These are phyloP conservation scores for Geum urbanum DNA, from an alignment of 306 rosid species.

Conservation along the genomic window DNA sequence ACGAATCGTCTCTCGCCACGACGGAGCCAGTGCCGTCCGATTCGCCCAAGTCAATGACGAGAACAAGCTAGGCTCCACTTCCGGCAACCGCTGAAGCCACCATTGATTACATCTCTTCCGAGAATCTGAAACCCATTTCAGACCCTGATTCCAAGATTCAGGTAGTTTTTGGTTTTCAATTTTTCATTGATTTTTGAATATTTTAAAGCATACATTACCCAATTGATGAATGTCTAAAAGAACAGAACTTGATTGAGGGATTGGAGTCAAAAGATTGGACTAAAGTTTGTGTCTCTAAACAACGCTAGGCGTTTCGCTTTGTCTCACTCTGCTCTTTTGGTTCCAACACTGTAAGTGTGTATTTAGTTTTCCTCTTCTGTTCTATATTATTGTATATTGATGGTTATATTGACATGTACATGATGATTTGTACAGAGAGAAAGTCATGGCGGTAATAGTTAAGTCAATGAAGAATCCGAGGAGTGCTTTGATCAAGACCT, in stretches of 20 bases:
- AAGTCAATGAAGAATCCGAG: conserved; percentile 95
- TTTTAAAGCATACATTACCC: not conserved
- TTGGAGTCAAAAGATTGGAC: conserved; percentile 75
- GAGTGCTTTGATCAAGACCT: conserved; percentile 87
- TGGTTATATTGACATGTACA: conserved; percentile 21
- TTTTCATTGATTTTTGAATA: not conserved
- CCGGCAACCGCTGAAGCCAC: conserved; percentile 48
- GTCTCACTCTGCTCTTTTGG: conserved; percentile 51
- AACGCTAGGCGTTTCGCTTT: conserved; percentile 65
- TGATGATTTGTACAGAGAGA: conserved; percentile 45
- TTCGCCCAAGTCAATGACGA: conserved; percentile 41
- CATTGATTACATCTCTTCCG: conserved; percentile 65
- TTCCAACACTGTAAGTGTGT: conserved; percentile 36
- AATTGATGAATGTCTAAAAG: conserved; percentile 6
- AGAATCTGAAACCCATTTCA: conserved; percentile 60
- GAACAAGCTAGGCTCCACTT: conserved; percentile 46
- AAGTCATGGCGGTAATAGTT: conserved; percentile 53
- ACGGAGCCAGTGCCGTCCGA: conserved; percentile 33
- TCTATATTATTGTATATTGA: not conserved
- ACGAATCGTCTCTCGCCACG: conserved; percentile 10
- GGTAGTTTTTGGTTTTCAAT: conserved; percentile 18
- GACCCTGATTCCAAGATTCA: conserved; percentile 64
- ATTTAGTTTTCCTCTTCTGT: not conserved
- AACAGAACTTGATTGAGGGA: conserved; percentile 58
- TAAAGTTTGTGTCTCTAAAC: conserved; percentile 64